Evolutionary conservation across 2,329 filamentous ascomycete species (phyloP), one percentile per base, ranked within the genome.

Genomic region (Mycosphaerella sp.): DNA sequence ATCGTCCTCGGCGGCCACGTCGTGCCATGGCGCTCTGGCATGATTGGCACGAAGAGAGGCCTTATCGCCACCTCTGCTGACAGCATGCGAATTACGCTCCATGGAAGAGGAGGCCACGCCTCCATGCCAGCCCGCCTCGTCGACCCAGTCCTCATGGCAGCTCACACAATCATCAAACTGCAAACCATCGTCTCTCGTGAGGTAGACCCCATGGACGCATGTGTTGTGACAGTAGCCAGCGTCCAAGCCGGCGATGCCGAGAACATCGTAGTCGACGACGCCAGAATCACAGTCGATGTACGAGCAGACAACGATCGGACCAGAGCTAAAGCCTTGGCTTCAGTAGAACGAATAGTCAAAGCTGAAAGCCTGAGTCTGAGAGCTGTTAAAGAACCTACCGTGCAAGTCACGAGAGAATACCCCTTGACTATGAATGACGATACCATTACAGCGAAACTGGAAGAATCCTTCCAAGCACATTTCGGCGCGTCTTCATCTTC

Each of bases 241-340:
- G 64, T 83, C n/a, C 74, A 80, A 53, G 79, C 78, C 0, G 80
- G 80, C 37, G 73, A 79, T 54, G 74, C 77, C 1, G 79, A 81
- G 62, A 84, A 83, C 58, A 74, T 84, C 49, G 82, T 84, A 47
- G 70, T 77, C 0, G 77, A 78, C 47, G 63, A 71, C 12, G 80
- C 79, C 0, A 70, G 75, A 43, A 68, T 84, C 4, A 76, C 76
- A 10, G 63, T 84, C 35, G 76, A 83, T 59, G 72, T 81, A 4
- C 71, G 80, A 21, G 71, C 75, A 17, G 71, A 73, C 2, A 70
- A 69, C 8, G 61, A 70, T 0, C 66, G 70, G 21, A 77, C 73
- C 1, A 71, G 79, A 6, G 64, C 73, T 4, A 68, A 70, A 45
- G 71, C 81, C 1, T 60, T 80, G 2, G 63, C 64, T 5, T 70